Base-by-base conservation (phyloP, 257 asterid genomes). In the Plantago major region DNA sequence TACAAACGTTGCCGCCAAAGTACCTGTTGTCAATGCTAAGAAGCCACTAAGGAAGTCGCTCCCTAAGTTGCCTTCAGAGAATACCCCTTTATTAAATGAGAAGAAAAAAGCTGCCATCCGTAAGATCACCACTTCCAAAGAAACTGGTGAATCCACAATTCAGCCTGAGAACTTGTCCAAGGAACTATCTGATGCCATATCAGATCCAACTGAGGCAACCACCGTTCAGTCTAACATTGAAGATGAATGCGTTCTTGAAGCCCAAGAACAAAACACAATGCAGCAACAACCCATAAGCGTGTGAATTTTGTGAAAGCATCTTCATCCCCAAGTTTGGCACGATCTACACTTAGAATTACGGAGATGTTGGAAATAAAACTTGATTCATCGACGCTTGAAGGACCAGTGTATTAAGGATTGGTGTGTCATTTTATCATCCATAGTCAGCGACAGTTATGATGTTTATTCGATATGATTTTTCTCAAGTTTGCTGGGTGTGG, bases 11-110 rank as follows among this genome's bases (percentile, higher is more conserved):
- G 69, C 69, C 3, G 69, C 71, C 60, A 85, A 77, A 77, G 72
- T 75, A 71, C 76, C 82, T 13, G 57, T 71, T 19, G 79, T 62
- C 62, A 73, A 62, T 45, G 77, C 72, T 30, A 88, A 79, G 85
- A 91, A 81, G 74, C 96, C 92, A 22, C 62, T 45, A 11, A 70
- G 95, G 69, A 86, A 82, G 75, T 91, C 98, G 58, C 94, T 91
- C 55, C 92, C 98, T 45, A 91, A 77, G 71, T 76, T 91, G 60
- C 94, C 95, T 4, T 88, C 95, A 12, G 94, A 91, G 73, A 79
- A 74, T 66, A 72, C 78, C 28, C 72, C 57, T 70, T 58, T 81
- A 50, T 61, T 89, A 66, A 47, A 42, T 55, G 93, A 80, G 67
- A 81, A 76, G 66, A 82, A 73, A 64, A 73, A 63, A 47, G n/a